Percentiles rank a stretch among this genome's conserved stretches.
Conservation (phyloP, 1,284 basidiomycete species). For the Leccinum ambiguum region DNA sequence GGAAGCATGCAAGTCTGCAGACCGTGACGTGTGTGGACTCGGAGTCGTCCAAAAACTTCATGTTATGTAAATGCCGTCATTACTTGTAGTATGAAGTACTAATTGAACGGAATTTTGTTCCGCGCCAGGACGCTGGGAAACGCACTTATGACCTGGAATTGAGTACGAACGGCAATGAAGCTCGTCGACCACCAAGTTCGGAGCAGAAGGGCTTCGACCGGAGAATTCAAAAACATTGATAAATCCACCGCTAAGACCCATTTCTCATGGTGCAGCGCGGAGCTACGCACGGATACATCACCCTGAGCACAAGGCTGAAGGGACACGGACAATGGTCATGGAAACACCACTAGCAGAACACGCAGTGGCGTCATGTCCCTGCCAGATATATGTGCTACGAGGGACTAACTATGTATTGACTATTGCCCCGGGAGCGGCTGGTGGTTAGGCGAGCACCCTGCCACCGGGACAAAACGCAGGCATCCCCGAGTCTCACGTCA, state of each 20-base stretch:
- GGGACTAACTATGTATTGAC: conserved; percentile 5
- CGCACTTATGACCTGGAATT: conserved; percentile 8
- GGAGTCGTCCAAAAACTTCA: conserved; percentile 2
- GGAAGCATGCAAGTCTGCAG: background rate
- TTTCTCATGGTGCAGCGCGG: conserved; percentile 23
- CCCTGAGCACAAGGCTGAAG: conserved; percentile 23
- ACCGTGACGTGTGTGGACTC: background rate
- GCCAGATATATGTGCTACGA: conserved; percentile 7
- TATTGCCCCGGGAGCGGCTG: conserved; percentile 15
- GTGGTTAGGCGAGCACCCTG: conserved; percentile 1
- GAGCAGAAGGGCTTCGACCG: background rate
- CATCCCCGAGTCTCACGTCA: background rate
- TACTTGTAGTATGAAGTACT: conserved; percentile 5
- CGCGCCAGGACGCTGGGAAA: conserved; percentile 5
- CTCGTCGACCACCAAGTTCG: conserved; percentile 3
- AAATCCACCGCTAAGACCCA: conserved; percentile 2
- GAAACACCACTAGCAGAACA: conserved; percentile 18
- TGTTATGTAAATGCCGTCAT: conserved; percentile 22
- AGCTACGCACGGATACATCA: conserved; percentile 20
- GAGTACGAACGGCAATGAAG: background rate
- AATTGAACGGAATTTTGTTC: conserved; percentile 13
- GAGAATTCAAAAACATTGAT: background rate
- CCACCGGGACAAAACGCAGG: background rate
- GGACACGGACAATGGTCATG: conserved; percentile 6
- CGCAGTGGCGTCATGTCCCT: conserved; percentile 26